Conservation (phyloP, 495 filamentous ascomycete species). For the Aspergillus biplanus region DNA sequence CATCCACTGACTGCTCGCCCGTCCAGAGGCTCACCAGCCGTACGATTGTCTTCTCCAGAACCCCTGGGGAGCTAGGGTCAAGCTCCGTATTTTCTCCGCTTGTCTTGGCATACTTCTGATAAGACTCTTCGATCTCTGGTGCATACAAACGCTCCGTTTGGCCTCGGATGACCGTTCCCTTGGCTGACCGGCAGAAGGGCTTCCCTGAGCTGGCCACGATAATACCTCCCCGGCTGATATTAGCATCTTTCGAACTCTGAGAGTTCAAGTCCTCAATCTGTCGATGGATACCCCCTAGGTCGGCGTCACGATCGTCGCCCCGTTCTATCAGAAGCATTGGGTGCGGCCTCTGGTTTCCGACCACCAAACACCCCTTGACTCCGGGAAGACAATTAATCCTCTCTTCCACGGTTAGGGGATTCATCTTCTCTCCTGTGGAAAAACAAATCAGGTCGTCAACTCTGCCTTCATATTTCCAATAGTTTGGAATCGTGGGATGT, state of each 20-base stretch:
- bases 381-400: conserved; percentile 44
- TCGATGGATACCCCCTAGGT: conserved; percentile 44
- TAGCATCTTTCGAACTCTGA: conserved; percentile 41
- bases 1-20: neutral
- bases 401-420: conserved; percentile 56
- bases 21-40: neutral
- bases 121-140: conserved; percentile 56
- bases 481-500: conserved; percentile 48
- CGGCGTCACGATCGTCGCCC: conserved; percentile 1
- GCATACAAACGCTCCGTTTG: conserved; percentile 52
- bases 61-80: conserved; percentile 7
- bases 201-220: conserved; percentile 47
- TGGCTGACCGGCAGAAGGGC: conserved; percentile 55
- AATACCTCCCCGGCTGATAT: conserved; percentile 34
- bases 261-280: conserved; percentile 51
- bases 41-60: neutral
- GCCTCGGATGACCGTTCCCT: conserved; percentile 58
- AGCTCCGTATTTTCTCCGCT: neutral
- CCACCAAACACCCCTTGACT: conserved; percentile 53
- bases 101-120: conserved; percentile 19
- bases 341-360: conserved; percentile 48
- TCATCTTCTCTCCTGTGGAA: conserved; percentile 63
- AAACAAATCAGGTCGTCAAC: conserved; percentile 64
- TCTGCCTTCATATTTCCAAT: conserved; percentile 56
- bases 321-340: conserved; percentile 55